Base-by-base conservation (phyloP, 345 rosid species). In the Hibiscus tridactylites region DNA sequence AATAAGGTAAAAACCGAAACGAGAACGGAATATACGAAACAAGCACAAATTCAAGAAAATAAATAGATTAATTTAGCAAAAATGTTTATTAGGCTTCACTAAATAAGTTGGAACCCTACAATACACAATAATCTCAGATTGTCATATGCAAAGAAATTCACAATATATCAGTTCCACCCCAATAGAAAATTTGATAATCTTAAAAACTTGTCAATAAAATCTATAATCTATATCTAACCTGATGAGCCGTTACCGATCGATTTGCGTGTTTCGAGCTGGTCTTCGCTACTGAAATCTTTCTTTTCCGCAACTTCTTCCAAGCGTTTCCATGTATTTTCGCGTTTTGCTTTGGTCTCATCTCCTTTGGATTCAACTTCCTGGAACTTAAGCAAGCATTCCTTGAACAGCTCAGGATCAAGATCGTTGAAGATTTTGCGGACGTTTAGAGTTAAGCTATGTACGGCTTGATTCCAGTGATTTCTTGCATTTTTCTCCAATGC, bases 231-330 rank as follows among this genome's bases (percentile, higher is more conserved):
- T 62, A 68, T 54, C 85, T 78, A 72, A 56, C 73, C 71, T 4
- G 79, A 81, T 49, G 75, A 71, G 50, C 52, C 76, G 6, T 71
- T 58, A 37, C 62, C 7, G 16, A 24, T 53, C 5, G 62, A 49
- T 53, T 37, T 53, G 28, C 10, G 50, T 16, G 75, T 19, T 9
- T 13, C 29, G 2, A 49, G 7, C n/a, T 2, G 15, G 9, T 50
- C 28, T 33, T 53, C 56, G 13, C 53, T 70, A 52, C 73, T 77
- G 3, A 49, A 61, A 73, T 82, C 85, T 76, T 86, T 88, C 58
- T 79, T 80, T 39, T 91, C 83, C 56, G 88, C 89, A 26, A 87
- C 79, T 78, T 90, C 95, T 81, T 92, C 95, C 77, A 92, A 76
- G 73, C 73, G 85, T 71, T 77, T 90, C 96, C 91, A 88, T 33